Evolutionary conservation across 2,329 filamentous ascomycete species (phyloP), one percentile per base, ranked within the genome.

Genomic region (Dichotomopilus funicola): DNA sequence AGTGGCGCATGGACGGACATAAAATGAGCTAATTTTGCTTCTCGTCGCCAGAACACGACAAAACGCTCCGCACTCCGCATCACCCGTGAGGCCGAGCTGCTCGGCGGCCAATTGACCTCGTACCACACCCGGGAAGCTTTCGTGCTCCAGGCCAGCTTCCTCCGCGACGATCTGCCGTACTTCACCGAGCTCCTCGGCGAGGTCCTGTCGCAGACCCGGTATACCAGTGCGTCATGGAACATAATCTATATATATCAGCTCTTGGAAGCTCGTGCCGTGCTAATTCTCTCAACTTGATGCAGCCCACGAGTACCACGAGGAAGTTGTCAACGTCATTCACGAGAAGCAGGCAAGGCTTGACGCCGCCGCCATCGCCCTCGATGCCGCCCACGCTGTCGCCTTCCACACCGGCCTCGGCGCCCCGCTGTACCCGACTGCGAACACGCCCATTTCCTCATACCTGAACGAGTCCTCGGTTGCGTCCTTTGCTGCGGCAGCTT

Each of bases 181-280:
- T 99, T 96, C 73, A 84, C 91, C 68, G 94, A 99, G 79, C 81
- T 99, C 63, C 82, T 99, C 65, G 90, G 87, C 69, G 95, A 99
- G 79, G 88, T 96, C 67, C 80, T 94, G 68, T 85, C 87, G 59
- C 78, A 89, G 75, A 95, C 92, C 65, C 94, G 90, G 76, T 99
- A 89, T 73, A 84, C 85, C 62, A 79, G 85, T 88, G 75, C 75
- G 83, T 72, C 50, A 54, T 46, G 60, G 40, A 37, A 13, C 38
- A 8, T 54, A 11, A 12, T 40, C 37, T 12, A 9, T 12, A 40
- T 38, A 27, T 27, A 27, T 27, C 19, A 27, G 35, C 50, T 51
- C 54, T 58, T 61, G 59, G 49, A 40, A 40, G n/a, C 31, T 33
- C 19, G 35, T 34, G 27, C 11, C 35, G 37, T 46, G 59, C 51